phyloP scores from a whole-genome alignment of 176 grass and related monocot genomes.

The Aegilops tauschii region DNA sequence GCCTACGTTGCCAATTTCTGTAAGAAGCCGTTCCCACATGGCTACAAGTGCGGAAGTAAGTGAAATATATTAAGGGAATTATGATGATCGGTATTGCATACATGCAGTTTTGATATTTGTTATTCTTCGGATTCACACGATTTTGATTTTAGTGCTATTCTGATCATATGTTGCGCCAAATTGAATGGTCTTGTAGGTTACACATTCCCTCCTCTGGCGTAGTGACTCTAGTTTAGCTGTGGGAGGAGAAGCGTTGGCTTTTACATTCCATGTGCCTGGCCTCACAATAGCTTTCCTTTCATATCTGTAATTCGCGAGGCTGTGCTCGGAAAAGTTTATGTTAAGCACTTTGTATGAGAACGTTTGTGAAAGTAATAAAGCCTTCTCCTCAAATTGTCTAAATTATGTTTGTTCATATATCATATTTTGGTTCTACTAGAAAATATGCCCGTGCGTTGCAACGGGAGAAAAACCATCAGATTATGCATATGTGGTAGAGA shows the following conservation, averaged over 20 bases:
- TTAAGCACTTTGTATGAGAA: neutral
- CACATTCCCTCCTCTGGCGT: neutral
- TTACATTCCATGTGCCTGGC: neutral
- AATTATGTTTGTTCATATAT: neutral
- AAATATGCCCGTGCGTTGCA: too few relatives aligned
- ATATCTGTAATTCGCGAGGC: neutral
- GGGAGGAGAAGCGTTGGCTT: neutral
- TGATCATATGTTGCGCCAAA: neutral
- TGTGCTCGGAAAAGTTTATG: neutral
- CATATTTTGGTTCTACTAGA: neutral
- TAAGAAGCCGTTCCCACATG: neutral
- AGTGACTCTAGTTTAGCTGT: neutral
- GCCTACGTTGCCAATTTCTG: neutral
- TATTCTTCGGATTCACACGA: too few relatives aligned
- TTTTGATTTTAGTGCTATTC: neutral
- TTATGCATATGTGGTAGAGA: too few relatives aligned
- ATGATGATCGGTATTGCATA: neutral
- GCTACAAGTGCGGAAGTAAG: conserved; percentile 4
- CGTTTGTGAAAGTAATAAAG: neutral
- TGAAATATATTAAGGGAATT: neutral
- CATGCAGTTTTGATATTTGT: neutral
- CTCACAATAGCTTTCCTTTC: neutral
- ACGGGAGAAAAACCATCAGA: too few relatives aligned
- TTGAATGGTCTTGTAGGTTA: neutral
- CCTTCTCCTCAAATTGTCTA: neutral